A percentile compares a stretch with the other conserved stretches of the same genome.
Evolutionary conservation across 2,329 filamentous ascomycete species (phyloP).

Genomic region (Colletotrichum plurivorum): DNA sequence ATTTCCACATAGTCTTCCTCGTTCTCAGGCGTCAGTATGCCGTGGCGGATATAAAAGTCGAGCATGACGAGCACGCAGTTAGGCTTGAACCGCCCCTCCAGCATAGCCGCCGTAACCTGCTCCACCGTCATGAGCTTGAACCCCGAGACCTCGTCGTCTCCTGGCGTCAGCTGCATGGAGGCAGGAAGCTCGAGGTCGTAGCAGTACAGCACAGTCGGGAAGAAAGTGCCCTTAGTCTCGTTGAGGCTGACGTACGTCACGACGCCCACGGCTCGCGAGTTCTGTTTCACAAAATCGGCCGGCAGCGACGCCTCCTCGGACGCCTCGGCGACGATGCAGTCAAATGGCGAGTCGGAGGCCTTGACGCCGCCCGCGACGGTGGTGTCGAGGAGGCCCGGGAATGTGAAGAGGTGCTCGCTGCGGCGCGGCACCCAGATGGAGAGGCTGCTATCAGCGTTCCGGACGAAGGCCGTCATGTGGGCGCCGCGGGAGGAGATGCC

Average conservation of each 20-base stretch:
- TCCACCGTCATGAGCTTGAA: constrained; percentile 77
- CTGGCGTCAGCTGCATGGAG: constrained; percentile 74
- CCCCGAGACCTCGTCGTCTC: constrained; percentile 83
- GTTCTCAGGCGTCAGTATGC: constrained; percentile 78
- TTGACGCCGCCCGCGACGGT: constrained; percentile 85
- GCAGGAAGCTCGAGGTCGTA: constrained; percentile 79
- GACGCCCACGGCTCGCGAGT: constrained; percentile 47
- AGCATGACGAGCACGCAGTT: constrained; percentile 84
- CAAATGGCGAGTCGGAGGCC: constrained; percentile 74
- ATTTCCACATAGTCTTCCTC: constrained; percentile 83
- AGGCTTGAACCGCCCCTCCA: constrained; percentile 83
- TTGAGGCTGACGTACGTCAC: constrained; percentile 48
- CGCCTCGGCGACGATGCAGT: constrained; percentile 79
- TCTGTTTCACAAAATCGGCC: constrained; percentile 44
- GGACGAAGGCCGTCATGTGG: constrained; percentile 75
- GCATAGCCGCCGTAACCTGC: constrained; percentile 73
- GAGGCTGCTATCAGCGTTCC: constrained; percentile 56
- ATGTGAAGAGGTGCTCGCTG: constrained; percentile 77
- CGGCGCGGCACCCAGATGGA: constrained; percentile 82
- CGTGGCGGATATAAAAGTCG: constrained; percentile 86
- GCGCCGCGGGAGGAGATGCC: constrained; percentile 76
- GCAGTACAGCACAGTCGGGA: constrained; percentile 69
- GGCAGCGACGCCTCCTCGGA: constrained; percentile 76
- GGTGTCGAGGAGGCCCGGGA: constrained; percentile 82
- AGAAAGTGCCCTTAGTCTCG: constrained; percentile 39